Conservation (phyloP, 495 filamentous ascomycete genomes). For the Talaromyces trachyspermus region DNA sequence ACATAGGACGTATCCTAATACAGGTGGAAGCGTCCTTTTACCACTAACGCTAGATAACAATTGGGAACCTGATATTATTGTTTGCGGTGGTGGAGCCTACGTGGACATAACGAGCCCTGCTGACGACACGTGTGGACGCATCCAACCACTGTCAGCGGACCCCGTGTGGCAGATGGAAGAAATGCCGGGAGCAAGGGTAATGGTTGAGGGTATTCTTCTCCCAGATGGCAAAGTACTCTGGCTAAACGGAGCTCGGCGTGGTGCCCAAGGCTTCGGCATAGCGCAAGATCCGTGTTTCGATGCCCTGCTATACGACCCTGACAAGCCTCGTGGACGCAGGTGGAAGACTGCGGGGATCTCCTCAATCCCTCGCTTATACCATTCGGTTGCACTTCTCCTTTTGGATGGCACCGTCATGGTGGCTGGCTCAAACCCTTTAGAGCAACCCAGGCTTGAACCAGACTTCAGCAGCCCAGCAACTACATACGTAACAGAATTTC, state of each 20-base stretch:
- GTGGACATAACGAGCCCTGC: slow-evolving; percentile 54
- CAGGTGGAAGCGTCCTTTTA: slow-evolving; percentile 51
- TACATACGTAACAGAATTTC: slow-evolving; percentile 49
- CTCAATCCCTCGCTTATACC: slow-evolving; percentile 45
- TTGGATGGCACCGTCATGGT: slow-evolving; percentile 47
- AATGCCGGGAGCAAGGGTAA: slow-evolving; percentile 55
- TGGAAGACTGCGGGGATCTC: slow-evolving; percentile 42
- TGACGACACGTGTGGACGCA: slow-evolving; percentile 52
- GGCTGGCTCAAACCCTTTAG: slow-evolving; percentile 51
- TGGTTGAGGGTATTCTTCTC: slow-evolving; percentile 53
- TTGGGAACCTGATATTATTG: slow-evolving; percentile 47
- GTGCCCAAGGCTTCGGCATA: slow-evolving; percentile 54
- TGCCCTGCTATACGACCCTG: slow-evolving; percentile 51
- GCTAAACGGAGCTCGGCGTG: slow-evolving; percentile 49
- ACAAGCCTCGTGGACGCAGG: slow-evolving; percentile 40
- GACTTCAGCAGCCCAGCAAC: slow-evolving; percentile 20
- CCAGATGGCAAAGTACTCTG: slow-evolving; percentile 55
- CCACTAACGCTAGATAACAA: slow-evolving; percentile 44
- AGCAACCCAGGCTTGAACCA: slow-evolving; percentile 42
- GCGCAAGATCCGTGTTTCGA: slow-evolving; percentile 45
- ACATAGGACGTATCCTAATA: slow-evolving; percentile 59
- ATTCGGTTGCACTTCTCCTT: slow-evolving; percentile 42
- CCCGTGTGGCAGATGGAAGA: slow-evolving; percentile 54
- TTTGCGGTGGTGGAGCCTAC: slow-evolving; percentile 58
- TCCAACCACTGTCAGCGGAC: slow-evolving; percentile 42